These are phyloP conservation scores for Leccinum subrobustum DNA, from an alignment of 1,284 basidiomycete species.

Conservation along the genomic window DNA sequence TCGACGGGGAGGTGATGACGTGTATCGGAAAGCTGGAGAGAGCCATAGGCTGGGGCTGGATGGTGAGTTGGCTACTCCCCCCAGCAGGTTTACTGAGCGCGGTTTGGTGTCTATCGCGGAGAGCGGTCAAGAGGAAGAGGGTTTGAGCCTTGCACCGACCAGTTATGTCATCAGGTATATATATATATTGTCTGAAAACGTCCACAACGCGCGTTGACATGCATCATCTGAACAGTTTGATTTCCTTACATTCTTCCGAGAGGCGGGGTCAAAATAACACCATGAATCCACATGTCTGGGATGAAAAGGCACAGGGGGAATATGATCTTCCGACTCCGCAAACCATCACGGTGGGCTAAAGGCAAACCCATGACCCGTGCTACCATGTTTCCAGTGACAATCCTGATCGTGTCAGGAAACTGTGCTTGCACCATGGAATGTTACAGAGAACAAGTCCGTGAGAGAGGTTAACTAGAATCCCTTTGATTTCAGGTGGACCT, in stretches of 20 bases:
- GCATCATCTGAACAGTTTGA: neutral
- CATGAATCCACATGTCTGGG: neutral
- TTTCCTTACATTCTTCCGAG: neutral
- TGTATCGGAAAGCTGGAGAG: conserved; percentile 60
- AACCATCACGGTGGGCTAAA: neutral
- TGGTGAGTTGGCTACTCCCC: conserved; percentile 81
- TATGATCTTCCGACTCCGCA: neutral
- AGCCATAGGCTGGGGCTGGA: conserved; percentile 62
- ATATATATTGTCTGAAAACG: neutral
- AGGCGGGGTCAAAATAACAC: neutral
- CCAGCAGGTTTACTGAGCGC: conserved; percentile 56
- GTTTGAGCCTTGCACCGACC: neutral
- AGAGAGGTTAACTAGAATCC: neutral
- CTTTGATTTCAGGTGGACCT: too few relatives aligned
- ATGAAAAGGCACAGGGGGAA: neutral
- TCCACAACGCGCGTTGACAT: neutral
- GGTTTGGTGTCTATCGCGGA: conserved; percentile 25
- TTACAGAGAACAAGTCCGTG: neutral
- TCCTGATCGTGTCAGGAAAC: neutral
- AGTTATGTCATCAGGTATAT: neutral
- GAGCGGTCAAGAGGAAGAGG: conserved; percentile 15
- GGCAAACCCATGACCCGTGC: neutral
- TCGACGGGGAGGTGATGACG: conserved; percentile 67
- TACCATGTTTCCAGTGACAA: neutral
- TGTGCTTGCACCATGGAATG: neutral